Base-by-base conservation (phyloP, 1,139 yeast genomes). In the Pichia sp. region DNA sequence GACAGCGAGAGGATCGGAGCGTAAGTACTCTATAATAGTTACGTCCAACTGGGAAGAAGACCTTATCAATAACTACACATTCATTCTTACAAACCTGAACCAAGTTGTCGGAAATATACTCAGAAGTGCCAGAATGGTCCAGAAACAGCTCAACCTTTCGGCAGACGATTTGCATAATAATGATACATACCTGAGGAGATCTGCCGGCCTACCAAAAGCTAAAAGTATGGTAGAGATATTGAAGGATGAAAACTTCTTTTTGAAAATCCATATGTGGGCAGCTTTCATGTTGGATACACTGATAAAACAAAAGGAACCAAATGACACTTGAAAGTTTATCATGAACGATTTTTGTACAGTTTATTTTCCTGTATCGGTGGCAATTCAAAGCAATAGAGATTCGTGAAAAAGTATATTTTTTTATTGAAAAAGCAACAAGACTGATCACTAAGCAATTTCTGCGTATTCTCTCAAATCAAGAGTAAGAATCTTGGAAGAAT, bases 1-100 rank as follows among this genome's bases (percentile, higher is more conserved):
- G 29, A 79, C 82, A 53, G 92, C 96, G 0, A 75, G 96, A 54
- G 96, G 96, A 1, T 83, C 87, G 5, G 93, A 86, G 63, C 72
- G 96, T 54, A 79, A 87, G 56, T 88, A 87, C 63, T 77, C 89
- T 2, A 67, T 87, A 26, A 77, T 87, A 60, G 81, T 87, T 32
- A 75, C 85, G 3, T 73, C 83, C 19, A 90, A 85, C 61, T 70
- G 77, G 48, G 90, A 84, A 60, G 65, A 74, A 6, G 75, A 72
- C 32, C 64, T 87, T 19, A 67, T 85, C 44, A 70, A 74, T 47
- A 76, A 81, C 58, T 87, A 92, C 88, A 78, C 80, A 53, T 68
- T 78, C 44, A 74, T 86, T 1, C 71, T 74, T 16, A 70, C 75
- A 5, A 82, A 83, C 59, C 70, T 87, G 52, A 56, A 56, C 19